phyloP scores from a whole-genome alignment of 2,329 filamentous ascomycete genomes.

The Scorias spongiosa region DNA sequence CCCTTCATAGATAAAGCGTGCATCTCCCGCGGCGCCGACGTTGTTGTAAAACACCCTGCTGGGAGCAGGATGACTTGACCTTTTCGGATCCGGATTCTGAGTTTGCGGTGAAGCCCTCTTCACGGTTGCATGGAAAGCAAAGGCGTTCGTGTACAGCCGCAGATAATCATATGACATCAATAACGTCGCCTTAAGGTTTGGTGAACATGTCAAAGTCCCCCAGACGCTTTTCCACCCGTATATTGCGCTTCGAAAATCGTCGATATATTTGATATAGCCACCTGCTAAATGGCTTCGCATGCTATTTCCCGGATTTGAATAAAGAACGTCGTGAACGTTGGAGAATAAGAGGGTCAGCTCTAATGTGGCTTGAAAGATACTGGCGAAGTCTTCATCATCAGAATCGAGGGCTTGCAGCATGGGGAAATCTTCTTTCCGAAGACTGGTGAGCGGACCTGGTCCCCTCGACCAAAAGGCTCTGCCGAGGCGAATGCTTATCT shows the following conservation, averaged over 20 bases:
- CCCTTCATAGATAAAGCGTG: conserved; percentile 35
- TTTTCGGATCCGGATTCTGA: conserved; percentile 11
- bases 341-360: conserved; percentile 59
- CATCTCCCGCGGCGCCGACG: conserved; percentile 33
- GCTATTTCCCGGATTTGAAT: conserved; percentile 54
- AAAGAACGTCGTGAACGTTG: conserved; percentile 59
- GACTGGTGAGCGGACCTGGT: conserved; percentile 49
- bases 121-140: conserved; percentile 58
- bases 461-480: conserved; percentile 62
- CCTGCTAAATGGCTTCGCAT: conserved; percentile 56
- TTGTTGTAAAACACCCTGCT: conserved; percentile 34
- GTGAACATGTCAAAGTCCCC: conserved; percentile 50
- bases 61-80: conserved; percentile 19
- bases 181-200: conserved; percentile 50
- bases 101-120: conserved; percentile 26
- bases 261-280: conserved; percentile 60
- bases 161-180: conserved; percentile 59
- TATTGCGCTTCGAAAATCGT: conserved; percentile 55
- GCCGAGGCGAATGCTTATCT: conserved; percentile 56
- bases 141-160: conserved; percentile 58
- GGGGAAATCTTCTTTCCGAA: conserved; percentile 52
- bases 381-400: conserved; percentile 50
- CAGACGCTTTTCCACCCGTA: conserved; percentile 57
- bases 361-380: conserved; percentile 55
- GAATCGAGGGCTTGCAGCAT: conserved; percentile 43